These are phyloP conservation scores for Pezicula neosporulosa DNA, from an alignment of 2,329 filamentous ascomycete genomes.

Conservation along the genomic window DNA sequence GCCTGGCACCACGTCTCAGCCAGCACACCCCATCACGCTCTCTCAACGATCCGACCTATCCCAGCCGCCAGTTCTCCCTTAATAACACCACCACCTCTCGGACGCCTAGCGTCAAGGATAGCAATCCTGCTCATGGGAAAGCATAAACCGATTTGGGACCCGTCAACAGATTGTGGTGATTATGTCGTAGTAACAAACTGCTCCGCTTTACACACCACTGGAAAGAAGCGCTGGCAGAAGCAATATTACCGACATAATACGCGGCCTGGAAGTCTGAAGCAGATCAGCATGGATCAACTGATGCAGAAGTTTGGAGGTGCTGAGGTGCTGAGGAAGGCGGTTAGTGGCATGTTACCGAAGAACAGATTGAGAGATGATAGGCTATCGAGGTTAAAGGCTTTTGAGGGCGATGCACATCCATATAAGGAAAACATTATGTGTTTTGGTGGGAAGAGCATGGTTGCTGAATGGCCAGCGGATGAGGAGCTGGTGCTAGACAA, in stretches of 20 bases:
- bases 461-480: constrained; percentile 18
- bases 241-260: constrained; percentile 95
- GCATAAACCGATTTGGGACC: constrained; percentile 97
- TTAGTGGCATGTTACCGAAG: constrained; percentile 97
- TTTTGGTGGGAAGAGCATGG: constrained; percentile 53
- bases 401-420: constrained; percentile 88
- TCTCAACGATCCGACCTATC: constrained; percentile 44
- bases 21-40: constrained; percentile 59
- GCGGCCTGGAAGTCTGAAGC: constrained; percentile 78
- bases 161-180: constrained; percentile 97
- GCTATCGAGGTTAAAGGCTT: constrained; percentile 86
- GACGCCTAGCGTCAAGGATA: constrained; percentile 84
- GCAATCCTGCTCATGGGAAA: constrained; percentile 93
- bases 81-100: constrained; percentile 73
- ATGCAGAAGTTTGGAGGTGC: constrained; percentile 92
- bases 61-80: constrained; percentile 30
- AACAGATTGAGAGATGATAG: constrained; percentile 87
- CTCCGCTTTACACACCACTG: constrained; percentile 80
- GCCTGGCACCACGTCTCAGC: constrained; percentile 88
- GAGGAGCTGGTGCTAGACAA: neutral
- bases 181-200: constrained; percentile 95
- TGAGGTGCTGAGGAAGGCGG: constrained; percentile 87
- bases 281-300: constrained; percentile 91
- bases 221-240: constrained; percentile 91
- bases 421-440: constrained; percentile 85